A percentile compares a stretch with the other conserved stretches of the same genome.
Evolutionary conservation across 176 grass and related monocot species (phyloP).

Genomic region (Cenchrus purpureus): DNA sequence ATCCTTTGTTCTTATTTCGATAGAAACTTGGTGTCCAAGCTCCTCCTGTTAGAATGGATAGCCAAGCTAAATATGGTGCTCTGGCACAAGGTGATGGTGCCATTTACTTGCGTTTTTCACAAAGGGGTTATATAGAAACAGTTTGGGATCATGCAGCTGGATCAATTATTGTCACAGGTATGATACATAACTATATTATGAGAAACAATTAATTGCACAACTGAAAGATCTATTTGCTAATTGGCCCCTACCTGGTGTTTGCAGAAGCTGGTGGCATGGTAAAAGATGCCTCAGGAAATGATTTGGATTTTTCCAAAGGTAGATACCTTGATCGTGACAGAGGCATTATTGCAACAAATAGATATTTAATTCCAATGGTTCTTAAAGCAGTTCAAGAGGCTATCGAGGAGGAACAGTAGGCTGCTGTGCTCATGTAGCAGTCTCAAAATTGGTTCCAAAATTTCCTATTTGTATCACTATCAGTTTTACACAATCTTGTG

Average conservation of each 20-base stretch:
- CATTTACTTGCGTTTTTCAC: conserved; percentile 82
- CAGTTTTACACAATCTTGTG: neutral
- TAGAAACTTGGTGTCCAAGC: conserved; percentile 95
- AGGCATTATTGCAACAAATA: conserved; percentile 37
- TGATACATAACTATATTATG: conserved; percentile 31
- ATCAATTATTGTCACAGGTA: conserved; percentile 86
- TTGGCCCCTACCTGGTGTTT: neutral
- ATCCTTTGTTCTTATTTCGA: conserved; percentile 31
- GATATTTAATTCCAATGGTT: conserved; percentile 20
- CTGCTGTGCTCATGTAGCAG: neutral
- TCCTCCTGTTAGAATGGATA: conserved; percentile 94
- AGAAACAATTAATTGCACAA: neutral
- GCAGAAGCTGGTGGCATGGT: conserved; percentile 91
- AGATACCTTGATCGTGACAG: conserved; percentile 25
- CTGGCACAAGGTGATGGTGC: conserved; percentile 86
- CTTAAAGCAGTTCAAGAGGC: conserved; percentile 21
- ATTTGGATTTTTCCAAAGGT: conserved; percentile 89
- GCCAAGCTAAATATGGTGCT: conserved; percentile 95
- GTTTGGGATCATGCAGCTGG: conserved; percentile 99
- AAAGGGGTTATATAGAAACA: conserved; percentile 79
- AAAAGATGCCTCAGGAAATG: conserved; percentile 85
- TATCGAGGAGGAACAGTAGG: conserved; percentile 31
- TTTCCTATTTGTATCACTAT: neutral
- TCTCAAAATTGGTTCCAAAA: neutral
- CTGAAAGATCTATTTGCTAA: conserved; percentile 22